Conservation (phyloP, 2,329 filamentous ascomycete genomes). For the Fusarium sulawesiense region DNA sequence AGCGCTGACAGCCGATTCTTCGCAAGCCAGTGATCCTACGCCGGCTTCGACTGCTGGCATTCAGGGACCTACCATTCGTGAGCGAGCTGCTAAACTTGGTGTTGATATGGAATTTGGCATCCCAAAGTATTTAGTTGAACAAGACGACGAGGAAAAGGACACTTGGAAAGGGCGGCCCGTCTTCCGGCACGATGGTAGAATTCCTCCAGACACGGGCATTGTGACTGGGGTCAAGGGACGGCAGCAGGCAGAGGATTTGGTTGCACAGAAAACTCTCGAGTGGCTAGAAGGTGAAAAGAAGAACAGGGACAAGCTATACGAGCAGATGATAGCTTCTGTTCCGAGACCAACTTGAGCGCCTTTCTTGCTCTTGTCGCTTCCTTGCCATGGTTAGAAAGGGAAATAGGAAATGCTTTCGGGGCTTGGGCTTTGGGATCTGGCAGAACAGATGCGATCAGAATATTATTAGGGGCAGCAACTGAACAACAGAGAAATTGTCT, state of each 20-base stretch:
- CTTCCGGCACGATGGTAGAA: slow-evolving; percentile 47
- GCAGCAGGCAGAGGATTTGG: slow-evolving; percentile 51
- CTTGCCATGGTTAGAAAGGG: background rate
- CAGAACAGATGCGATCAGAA: background rate
- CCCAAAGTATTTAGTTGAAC: slow-evolving; percentile 51
- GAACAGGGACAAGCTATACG: slow-evolving; percentile 10
- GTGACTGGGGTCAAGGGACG: slow-evolving; percentile 52
- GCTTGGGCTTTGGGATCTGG: background rate
- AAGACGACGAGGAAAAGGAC: slow-evolving; percentile 28
- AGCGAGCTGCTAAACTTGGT: slow-evolving; percentile 51
- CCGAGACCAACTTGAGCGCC: background rate
- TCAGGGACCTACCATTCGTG: slow-evolving; percentile 23
- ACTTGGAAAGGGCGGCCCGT: slow-evolving; percentile 54
- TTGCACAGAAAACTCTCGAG: slow-evolving; percentile 55
- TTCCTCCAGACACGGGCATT: slow-evolving; percentile 50
- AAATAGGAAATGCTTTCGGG: background rate
- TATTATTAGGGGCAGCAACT: background rate
- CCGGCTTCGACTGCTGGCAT: background rate
- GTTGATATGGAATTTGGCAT: slow-evolving; percentile 46
- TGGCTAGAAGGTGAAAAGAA: slow-evolving; percentile 49
- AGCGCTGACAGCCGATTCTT: background rate
- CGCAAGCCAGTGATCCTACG: background rate
- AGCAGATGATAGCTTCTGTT: background rate
- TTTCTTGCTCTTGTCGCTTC: background rate
- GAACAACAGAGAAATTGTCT: background rate